A percentile compares a stretch with the other conserved stretches of the same genome.
Evolutionary conservation across 306 rosid genomes (phyloP).

Genomic region (Oxytropis ochrocephala): DNA sequence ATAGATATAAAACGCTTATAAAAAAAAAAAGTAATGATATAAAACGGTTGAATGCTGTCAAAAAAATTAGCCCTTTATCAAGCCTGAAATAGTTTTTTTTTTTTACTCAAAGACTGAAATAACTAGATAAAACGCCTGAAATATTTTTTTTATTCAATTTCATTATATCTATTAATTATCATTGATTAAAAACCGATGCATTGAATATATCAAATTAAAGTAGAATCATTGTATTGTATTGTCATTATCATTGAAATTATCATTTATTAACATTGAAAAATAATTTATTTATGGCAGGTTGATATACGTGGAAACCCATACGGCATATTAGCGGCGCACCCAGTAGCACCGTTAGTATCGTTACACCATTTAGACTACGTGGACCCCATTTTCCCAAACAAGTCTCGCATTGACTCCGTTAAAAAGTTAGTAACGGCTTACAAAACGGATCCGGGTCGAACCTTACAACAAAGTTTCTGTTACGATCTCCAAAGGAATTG

Average conservation of each 20-base stretch:
- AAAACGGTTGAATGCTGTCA: not conserved
- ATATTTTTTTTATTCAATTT: too few relatives aligned
- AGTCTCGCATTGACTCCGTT: constrained; percentile 22
- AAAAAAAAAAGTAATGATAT: too few relatives aligned
- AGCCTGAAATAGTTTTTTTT: not conserved
- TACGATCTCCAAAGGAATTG: constrained; percentile 54
- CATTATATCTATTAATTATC: too few relatives aligned
- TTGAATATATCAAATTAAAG: too few relatives aligned
- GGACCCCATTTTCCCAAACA: constrained; percentile 45
- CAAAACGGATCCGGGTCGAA: constrained; percentile 54
- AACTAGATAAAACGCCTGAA: too few relatives aligned
- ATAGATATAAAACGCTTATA: too few relatives aligned
- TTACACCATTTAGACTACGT: constrained; percentile 69
- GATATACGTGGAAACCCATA: constrained; percentile 60
- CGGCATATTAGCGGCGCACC: constrained; percentile 68
- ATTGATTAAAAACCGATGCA: too few relatives aligned
- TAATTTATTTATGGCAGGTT: constrained; percentile 24
- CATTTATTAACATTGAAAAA: not conserved
- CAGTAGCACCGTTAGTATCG: constrained; percentile 62
- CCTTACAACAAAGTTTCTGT: constrained; percentile 45
- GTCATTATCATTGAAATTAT: too few relatives aligned
- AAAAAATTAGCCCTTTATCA: not conserved
- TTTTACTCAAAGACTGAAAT: too few relatives aligned
- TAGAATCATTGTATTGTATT: too few relatives aligned
- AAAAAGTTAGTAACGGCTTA: constrained; percentile 5